phyloP scores from a whole-genome alignment of 768 basidiomycete genomes.

The Mycena kentingensis region DNA sequence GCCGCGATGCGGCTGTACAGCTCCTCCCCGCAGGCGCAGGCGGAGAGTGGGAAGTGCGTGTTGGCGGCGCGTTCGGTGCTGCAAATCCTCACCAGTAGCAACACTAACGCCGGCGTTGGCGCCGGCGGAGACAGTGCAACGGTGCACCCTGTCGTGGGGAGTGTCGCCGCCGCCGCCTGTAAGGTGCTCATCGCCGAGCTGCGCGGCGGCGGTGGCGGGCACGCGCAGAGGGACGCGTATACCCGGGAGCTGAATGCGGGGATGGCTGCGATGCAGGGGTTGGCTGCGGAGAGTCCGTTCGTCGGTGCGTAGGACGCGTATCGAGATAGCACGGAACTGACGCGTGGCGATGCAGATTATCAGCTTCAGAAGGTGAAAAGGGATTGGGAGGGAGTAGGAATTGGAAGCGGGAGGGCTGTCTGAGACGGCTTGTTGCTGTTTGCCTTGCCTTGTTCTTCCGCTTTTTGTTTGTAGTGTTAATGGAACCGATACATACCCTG shows the following conservation, averaged over 20 bases:
- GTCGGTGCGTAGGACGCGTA: constrained; percentile 2
- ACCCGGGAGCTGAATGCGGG: background rate
- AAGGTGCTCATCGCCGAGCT: constrained; percentile 2
- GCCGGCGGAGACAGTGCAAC: background rate
- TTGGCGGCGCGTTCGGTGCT: constrained; percentile 18
- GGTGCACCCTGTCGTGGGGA: constrained; percentile 18
- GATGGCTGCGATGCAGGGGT: constrained; percentile 6
- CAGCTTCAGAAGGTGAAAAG: background rate
- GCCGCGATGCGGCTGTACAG: constrained; percentile 19
- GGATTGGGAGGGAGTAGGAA: background rate
- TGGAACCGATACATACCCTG: no score
- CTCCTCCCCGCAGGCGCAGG: background rate
- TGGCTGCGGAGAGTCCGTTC: constrained; percentile 6
- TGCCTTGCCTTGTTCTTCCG: no score
- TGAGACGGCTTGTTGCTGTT: no score
- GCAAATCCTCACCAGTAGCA: constrained; percentile 5
- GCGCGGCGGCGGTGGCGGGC: background rate
- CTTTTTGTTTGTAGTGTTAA: no score
- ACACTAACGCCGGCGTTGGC: constrained; percentile 6
- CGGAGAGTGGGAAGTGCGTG: constrained; percentile 1
- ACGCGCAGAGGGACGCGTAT: background rate
- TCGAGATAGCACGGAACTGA: background rate
- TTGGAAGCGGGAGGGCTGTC: no score
- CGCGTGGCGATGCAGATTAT: background rate
- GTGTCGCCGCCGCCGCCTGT: constrained; percentile 4